phyloP scores from a whole-genome alignment of 306 rosid species.

The Cucurbita argyrosperma region DNA sequence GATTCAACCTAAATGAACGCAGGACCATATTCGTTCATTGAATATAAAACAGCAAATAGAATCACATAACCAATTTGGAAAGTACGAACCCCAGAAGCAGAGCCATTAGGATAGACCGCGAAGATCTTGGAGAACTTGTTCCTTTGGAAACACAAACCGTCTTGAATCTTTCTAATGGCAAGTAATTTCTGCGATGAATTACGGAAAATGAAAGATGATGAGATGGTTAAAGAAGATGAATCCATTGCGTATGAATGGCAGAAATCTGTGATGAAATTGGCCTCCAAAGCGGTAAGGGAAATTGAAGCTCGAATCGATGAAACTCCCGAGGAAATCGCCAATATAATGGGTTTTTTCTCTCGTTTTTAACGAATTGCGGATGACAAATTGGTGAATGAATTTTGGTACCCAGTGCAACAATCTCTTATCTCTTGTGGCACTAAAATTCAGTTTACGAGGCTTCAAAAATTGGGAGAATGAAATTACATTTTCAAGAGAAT shows the following conservation, averaged over 20 bases:
- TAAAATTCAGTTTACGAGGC: no score
- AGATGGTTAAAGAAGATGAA: slow-evolving; percentile 31
- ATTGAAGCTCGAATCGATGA: neutral
- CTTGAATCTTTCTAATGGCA: neutral
- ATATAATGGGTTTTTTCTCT: neutral
- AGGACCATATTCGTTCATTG: no score
- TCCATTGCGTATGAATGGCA: slow-evolving; percentile 13
- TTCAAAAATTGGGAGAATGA: no score
- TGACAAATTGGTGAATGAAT: no score
- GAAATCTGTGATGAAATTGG: neutral
- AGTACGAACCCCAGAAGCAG: slow-evolving; percentile 37
- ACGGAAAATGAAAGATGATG: slow-evolving; percentile 18
- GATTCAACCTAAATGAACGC: no score
- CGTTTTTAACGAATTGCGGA: no score
- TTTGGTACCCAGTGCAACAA: no score
- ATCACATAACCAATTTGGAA: neutral
- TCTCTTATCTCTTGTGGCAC: no score
- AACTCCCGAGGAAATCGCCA: neutral
- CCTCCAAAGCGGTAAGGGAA: neutral
- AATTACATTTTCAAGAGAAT: no score
- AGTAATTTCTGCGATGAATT: slow-evolving; percentile 12
- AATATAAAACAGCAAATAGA: neutral
- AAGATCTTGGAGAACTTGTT: slow-evolving; percentile 14
- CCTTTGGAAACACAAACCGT: slow-evolving; percentile 14
- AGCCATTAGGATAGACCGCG: slow-evolving; percentile 33